These are phyloP conservation scores for Colletotrichum nymphaeae DNA, from an alignment of 2,329 filamentous ascomycete species.

Conservation along the genomic window DNA sequence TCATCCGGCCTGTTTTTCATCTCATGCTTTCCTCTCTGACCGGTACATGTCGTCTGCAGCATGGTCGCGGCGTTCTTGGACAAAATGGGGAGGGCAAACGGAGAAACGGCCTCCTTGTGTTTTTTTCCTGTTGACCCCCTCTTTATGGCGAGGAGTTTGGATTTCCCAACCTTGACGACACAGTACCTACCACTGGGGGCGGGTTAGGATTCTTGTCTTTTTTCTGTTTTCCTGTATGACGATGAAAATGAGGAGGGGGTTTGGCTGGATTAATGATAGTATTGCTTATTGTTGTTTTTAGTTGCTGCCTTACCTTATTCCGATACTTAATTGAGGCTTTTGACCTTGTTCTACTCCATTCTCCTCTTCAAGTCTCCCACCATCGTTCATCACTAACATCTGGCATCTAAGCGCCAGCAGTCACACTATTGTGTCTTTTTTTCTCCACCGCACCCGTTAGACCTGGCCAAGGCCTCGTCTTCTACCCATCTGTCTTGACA, in stretches of 20 bases:
- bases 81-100: not conserved
- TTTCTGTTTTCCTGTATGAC: conserved; percentile 1
- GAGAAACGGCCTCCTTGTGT: not conserved
- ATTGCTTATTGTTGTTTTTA: not conserved
- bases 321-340: not conserved
- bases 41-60: conserved; percentile 23
- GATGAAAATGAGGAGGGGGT: not conserved
- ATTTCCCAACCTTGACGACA: not conserved
- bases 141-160: conserved; percentile 15
- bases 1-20: not conserved
- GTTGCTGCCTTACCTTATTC: not conserved
- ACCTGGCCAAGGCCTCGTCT: too few relatives aligned
- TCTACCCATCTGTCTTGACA: too few relatives aligned
- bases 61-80: conserved; percentile 20
- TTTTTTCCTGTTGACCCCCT: not conserved
- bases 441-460: too few relatives aligned
- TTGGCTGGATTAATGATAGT: not conserved
- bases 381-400: too few relatives aligned
- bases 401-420: too few relatives aligned
- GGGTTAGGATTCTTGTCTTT: not conserved
- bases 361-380: too few relatives aligned
- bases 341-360: not conserved
- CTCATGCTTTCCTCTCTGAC: not conserved
- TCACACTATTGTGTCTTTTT: too few relatives aligned
- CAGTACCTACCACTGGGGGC: not conserved